Conservation (phyloP, 169 alveolate genomes). For the Plasmodium cynomolgi region DNA sequence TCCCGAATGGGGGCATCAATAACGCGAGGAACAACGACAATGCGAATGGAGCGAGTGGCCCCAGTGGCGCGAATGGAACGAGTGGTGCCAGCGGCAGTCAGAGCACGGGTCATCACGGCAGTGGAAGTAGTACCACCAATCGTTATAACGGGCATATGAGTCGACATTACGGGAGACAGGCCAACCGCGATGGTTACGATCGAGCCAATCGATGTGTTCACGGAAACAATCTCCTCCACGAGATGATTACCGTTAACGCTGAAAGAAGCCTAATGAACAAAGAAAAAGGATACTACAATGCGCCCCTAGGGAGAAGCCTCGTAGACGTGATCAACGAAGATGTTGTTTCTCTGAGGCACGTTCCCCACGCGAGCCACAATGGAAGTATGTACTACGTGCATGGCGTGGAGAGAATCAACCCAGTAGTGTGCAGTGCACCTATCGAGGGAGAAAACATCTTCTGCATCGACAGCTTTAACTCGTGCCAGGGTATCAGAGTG, state of each 20-base stretch:
- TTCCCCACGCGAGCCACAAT: not conserved
- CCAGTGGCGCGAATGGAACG: not conserved
- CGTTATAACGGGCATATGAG: not conserved
- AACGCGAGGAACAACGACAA: not conserved
- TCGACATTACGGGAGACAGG: not conserved
- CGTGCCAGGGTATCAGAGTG: not conserved
- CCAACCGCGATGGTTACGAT: not conserved
- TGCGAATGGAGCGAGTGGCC: not conserved
- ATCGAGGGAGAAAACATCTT: not conserved
- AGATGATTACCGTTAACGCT: not conserved
- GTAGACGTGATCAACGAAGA: not conserved
- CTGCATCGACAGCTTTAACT: not conserved
- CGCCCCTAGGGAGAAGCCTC: not conserved
- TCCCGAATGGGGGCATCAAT: not conserved
- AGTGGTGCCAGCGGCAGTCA: not conserved
- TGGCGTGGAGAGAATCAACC: not conserved
- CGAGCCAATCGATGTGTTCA: not conserved
- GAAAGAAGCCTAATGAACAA: not conserved
- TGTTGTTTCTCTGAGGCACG: not conserved
- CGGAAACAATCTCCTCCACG: not conserved
- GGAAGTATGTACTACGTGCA: not conserved
- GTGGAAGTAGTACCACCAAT: not conserved
- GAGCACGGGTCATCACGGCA: not conserved
- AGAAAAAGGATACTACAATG: not conserved
- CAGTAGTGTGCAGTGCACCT: not conserved